phyloP scores from a whole-genome alignment of 2,329 filamentous ascomycete species.

The Sclerotinia subarctica region DNA sequence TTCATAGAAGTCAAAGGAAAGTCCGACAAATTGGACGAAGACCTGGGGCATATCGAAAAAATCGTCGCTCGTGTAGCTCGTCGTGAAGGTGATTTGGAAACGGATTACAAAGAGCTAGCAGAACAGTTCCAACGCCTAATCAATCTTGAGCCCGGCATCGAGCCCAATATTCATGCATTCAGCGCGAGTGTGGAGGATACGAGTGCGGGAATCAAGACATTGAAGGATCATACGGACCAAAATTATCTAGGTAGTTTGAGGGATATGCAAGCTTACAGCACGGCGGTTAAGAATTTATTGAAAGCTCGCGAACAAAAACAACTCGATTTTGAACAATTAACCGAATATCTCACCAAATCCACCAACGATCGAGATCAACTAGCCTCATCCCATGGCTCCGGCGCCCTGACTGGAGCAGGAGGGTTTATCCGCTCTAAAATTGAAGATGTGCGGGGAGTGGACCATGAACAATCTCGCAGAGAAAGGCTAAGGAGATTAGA shows the following conservation, averaged over 20 bases:
- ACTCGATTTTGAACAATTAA: conserved; percentile 92
- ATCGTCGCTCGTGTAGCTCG: conserved; percentile 89
- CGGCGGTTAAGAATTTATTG: conserved; percentile 80
- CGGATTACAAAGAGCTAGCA: conserved; percentile 83
- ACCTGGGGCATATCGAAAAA: conserved; percentile 89
- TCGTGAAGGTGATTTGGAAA: conserved; percentile 81
- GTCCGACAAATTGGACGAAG: conserved; percentile 90
- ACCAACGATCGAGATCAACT: conserved; percentile 74
- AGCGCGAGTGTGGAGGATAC: conserved; percentile 83
- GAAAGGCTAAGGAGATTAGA: conserved; percentile 89
- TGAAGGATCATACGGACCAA: conserved; percentile 90
- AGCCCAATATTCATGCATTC: conserved; percentile 78
- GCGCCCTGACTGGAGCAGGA: conserved; percentile 69
- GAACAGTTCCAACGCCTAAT: conserved; percentile 95
- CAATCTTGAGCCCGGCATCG: conserved; percentile 81
- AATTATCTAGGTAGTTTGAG: conserved; percentile 90
- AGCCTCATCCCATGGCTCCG: conserved; percentile 57
- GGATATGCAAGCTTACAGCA: conserved; percentile 93
- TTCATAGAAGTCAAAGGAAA: conserved; percentile 93
- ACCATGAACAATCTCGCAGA: conserved; percentile 86
- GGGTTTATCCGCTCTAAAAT: conserved; percentile 91
- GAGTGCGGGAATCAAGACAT: conserved; percentile 68
- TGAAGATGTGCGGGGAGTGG: conserved; percentile 93
- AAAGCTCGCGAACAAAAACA: conserved; percentile 97
- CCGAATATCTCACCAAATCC: conserved; percentile 91